Evolutionary conservation across 352 stramenopile species (phyloP).

Genomic region (Phytopythium litorale): DNA sequence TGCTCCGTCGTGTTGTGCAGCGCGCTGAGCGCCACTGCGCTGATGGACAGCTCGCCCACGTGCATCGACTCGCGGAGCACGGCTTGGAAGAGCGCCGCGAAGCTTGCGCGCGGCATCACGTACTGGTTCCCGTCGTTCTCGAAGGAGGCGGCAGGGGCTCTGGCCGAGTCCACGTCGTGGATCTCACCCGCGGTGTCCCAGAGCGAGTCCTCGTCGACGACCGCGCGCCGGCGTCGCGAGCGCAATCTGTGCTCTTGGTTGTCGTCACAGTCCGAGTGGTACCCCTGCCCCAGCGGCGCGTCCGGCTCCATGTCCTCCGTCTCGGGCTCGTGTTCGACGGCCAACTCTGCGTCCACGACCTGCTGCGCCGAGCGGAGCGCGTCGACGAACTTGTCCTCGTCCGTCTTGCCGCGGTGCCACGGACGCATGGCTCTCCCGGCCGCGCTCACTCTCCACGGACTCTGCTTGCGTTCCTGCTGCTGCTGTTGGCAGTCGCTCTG

Average conservation of each 20-base stretch:
- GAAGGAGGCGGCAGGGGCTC: constrained; percentile 14
- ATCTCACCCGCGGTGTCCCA: constrained; percentile 41
- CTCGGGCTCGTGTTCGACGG: constrained; percentile 22
- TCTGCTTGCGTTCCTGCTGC: constrained; percentile 10
- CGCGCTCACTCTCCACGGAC: not conserved
- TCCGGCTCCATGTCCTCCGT: constrained; percentile 32
- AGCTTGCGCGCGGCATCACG: constrained; percentile 59
- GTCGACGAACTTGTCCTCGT: constrained; percentile 38
- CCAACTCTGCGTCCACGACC: constrained; percentile 45
- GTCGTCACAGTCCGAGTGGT: constrained; percentile 71
- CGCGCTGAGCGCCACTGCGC: constrained; percentile 62
- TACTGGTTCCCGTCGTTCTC: constrained; percentile 42
- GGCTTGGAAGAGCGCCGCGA: constrained; percentile 46
- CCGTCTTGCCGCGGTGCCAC: constrained; percentile 12
- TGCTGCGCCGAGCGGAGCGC: constrained; percentile 40
- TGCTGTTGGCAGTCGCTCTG: not conserved
- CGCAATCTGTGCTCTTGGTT: constrained; percentile 14
- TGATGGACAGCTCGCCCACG: constrained; percentile 47
- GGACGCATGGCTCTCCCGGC: constrained; percentile 4
- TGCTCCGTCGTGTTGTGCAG: constrained; percentile 78
- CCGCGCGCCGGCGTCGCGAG: constrained; percentile 19
- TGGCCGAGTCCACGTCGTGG: constrained; percentile 18
- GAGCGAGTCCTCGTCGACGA: constrained; percentile 35
- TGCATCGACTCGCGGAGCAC: constrained; percentile 27
- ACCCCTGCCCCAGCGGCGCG: constrained; percentile 51